phyloP scores from a whole-genome alignment of 805 yeast genomes.

The Metschnikowia arizonensis region DNA sequence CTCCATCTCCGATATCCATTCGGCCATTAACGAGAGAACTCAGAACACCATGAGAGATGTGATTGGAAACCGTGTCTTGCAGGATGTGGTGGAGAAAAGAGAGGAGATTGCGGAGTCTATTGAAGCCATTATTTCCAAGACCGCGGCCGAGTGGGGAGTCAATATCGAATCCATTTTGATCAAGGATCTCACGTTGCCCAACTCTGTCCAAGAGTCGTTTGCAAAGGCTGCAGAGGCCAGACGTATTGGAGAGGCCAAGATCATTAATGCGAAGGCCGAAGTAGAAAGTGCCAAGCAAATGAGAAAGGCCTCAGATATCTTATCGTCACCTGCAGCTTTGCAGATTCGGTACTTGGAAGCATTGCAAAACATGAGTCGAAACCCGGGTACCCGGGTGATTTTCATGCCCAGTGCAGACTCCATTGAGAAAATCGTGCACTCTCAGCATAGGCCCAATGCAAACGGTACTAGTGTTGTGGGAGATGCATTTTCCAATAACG shows the following conservation, averaged over 20 bases:
- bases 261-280: conserved; percentile 70
- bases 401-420: conserved; percentile 60
- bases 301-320: conserved; percentile 75
- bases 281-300: conserved; percentile 70
- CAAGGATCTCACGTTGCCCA: conserved; percentile 58
- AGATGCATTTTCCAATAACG: conserved; percentile 7
- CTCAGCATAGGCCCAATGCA: conserved; percentile 10
- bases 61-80: conserved; percentile 59
- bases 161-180: conserved; percentile 62
- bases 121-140: conserved; percentile 54
- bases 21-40: conserved; percentile 60
- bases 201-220: conserved; percentile 53
- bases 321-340: conserved; percentile 72
- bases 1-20: conserved; percentile 50
- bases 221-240: conserved; percentile 74
- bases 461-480: conserved; percentile 5
- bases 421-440: conserved; percentile 37
- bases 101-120: conserved; percentile 65
- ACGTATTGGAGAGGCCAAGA: conserved; percentile 72
- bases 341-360: conserved; percentile 75
- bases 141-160: conserved; percentile 70
- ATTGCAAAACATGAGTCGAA: conserved; percentile 67
- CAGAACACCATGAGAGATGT: conserved; percentile 73
- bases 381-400: conserved; percentile 61
- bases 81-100: conserved; percentile 69